A percentile compares a stretch with the other conserved stretches of the same genome.
Conservation (phyloP, 1,139 yeast genomes). For the Taphrina pruni region DNA sequence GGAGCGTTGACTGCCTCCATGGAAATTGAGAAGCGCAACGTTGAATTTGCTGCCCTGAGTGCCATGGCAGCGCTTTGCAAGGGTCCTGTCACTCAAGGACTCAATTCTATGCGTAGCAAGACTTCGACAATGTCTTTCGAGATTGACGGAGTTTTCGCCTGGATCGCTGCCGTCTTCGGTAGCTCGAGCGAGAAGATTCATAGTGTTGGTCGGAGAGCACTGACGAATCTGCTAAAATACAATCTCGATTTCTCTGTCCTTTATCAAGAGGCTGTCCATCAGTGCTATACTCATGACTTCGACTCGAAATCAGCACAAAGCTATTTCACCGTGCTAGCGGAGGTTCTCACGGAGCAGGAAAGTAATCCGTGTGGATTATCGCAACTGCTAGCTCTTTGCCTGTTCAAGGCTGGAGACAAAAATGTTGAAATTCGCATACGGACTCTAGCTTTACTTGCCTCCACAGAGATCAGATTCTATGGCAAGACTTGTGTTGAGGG, state of each 20-base stretch:
- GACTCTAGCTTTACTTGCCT: constrained; percentile 65
- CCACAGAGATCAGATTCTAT: constrained; percentile 62
- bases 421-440: constrained; percentile 64
- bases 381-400: constrained; percentile 60
- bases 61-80: constrained; percentile 82
- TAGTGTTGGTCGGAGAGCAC: constrained; percentile 72
- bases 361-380: constrained; percentile 58
- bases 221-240: constrained; percentile 66
- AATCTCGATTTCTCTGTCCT: constrained; percentile 66
- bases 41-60: constrained; percentile 74
- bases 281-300: constrained; percentile 68
- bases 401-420: constrained; percentile 73
- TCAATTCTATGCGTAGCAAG: constrained; percentile 49
- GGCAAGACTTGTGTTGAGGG: constrained; percentile 58
- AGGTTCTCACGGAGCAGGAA: constrained; percentile 59
- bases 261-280: constrained; percentile 66
- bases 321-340: constrained; percentile 74
- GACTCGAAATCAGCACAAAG: constrained; percentile 63
- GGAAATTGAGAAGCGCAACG: constrained; percentile 76
- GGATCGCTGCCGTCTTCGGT: constrained; percentile 76
- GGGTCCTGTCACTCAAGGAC: constrained; percentile 51
- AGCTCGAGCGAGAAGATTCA: constrained; percentile 66
- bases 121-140: constrained; percentile 67
- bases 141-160: constrained; percentile 67
- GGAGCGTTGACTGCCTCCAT: constrained; percentile 69